Conservation (phyloP, 1,139 yeast species). For the Sugiyamaella paludigena region DNA sequence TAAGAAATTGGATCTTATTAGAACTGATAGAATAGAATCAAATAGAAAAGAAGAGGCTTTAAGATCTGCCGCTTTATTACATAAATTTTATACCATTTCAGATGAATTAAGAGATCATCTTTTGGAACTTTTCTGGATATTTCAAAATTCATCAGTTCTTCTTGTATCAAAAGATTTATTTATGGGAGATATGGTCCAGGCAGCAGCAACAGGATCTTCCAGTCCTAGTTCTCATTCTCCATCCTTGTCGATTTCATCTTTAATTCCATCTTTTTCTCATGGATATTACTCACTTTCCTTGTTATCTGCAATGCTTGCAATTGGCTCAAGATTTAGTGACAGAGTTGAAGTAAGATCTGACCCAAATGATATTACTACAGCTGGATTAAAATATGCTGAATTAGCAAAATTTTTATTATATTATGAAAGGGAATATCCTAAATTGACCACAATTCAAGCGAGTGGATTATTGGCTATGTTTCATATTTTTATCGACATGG, state of each 20-base stretch:
- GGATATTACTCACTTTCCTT: constrained; percentile 11
- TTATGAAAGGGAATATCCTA: constrained; percentile 8
- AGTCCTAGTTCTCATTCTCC: neutral
- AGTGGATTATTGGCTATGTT: constrained; percentile 10
- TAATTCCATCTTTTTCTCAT: too few species aligned
- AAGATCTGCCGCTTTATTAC: constrained; percentile 8
- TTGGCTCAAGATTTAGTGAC: constrained; percentile 9
- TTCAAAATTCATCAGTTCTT: constrained; percentile 16
- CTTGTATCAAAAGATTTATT: constrained; percentile 15
- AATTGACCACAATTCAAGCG: constrained; percentile 15
- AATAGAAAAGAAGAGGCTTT: constrained; percentile 6
- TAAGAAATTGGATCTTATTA: constrained; percentile 9
- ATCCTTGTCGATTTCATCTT: too few species aligned
- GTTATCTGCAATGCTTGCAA: constrained; percentile 12
- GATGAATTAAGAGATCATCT: constrained; percentile 13
- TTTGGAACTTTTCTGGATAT: constrained; percentile 17
- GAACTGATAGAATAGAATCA: neutral
- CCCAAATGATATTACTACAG: constrained; percentile 8
- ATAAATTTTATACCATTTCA: constrained; percentile 12
- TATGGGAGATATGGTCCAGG: constrained; percentile 7
- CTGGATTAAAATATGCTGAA: constrained; percentile 5
- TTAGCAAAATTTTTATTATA: constrained; percentile 9
- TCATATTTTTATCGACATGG: constrained; percentile 9
- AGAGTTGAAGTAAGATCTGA: constrained; percentile 12
- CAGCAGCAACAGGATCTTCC: too few species aligned